These are phyloP conservation scores for Nemania serpens DNA, from an alignment of 2,329 filamentous ascomycete genomes.

Conservation along the genomic window DNA sequence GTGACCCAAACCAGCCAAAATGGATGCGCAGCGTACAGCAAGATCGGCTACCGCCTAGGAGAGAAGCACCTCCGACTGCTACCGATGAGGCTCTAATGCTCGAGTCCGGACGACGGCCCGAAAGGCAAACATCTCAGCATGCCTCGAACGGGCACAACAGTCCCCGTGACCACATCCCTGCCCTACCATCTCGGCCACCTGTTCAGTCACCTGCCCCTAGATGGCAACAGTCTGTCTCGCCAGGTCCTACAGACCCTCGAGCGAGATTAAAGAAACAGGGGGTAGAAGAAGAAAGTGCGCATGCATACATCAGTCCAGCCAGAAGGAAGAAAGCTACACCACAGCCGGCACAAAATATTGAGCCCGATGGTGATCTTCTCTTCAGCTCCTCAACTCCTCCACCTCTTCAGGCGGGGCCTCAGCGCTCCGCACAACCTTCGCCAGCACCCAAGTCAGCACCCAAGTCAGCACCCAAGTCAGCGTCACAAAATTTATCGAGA, in stretches of 20 bases:
- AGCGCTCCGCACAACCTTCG: slow-evolving; percentile 40
- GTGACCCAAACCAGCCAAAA: slow-evolving; percentile 80
- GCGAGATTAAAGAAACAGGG: slow-evolving; percentile 72
- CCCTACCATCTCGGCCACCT: slow-evolving; percentile 49
- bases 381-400: slow-evolving; percentile 53
- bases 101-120: slow-evolving; percentile 67
- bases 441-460: slow-evolving; percentile 46
- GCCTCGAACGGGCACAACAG: slow-evolving; percentile 34
- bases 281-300: slow-evolving; percentile 77
- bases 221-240: slow-evolving; percentile 61
- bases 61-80: slow-evolving; percentile 46
- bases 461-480: slow-evolving; percentile 45
- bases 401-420: slow-evolving; percentile 29
- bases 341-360: slow-evolving; percentile 49
- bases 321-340: slow-evolving; percentile 72
- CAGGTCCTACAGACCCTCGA: slow-evolving; percentile 53
- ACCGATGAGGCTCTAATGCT: slow-evolving; percentile 82
- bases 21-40: slow-evolving; percentile 86
- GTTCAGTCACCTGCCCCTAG: slow-evolving; percentile 55
- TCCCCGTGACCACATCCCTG: slow-evolving; percentile 56
- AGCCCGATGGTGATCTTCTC: slow-evolving; percentile 66
- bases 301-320: slow-evolving; percentile 86
- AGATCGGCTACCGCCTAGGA: slow-evolving; percentile 45
- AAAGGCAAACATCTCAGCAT: slow-evolving; percentile 44
- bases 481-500: slow-evolving; percentile 47